A percentile compares a stretch with the other conserved stretches of the same genome.
phyloP scores from a whole-genome alignment of 2,329 filamentous ascomycete species.

The Ceratocystis destructans region DNA sequence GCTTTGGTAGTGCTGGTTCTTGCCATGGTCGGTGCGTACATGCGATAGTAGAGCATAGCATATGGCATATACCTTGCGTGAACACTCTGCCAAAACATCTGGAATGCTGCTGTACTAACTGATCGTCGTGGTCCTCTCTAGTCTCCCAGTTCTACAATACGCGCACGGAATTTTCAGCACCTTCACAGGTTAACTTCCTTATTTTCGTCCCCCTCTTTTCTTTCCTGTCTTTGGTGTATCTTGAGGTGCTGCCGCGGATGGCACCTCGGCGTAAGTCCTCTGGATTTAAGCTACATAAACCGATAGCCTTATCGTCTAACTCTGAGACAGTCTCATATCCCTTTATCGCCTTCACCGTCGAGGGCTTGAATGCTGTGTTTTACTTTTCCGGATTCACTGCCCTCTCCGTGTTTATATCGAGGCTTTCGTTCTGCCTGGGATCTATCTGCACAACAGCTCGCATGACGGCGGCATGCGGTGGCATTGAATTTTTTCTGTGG shows the following conservation, averaged over 20 bases:
- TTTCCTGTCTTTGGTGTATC: constrained; percentile 40
- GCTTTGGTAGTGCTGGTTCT: constrained; percentile 35
- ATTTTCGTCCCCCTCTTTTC: constrained; percentile 42
- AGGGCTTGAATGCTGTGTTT: constrained; percentile 40
- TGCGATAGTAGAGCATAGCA: too few relatives aligned
- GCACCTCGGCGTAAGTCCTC: constrained; percentile 28
- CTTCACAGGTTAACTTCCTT: constrained; percentile 44
- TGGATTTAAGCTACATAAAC: constrained; percentile 1
- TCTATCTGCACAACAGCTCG: constrained; percentile 42
- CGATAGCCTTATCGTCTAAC: constrained; percentile 1
- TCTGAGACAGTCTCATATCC: constrained; percentile 33
- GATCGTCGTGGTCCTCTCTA: constrained; percentile 24
- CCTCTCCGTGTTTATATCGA: constrained; percentile 42
- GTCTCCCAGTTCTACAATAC: constrained; percentile 48
- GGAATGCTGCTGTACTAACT: not conserved
- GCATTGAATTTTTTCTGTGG: constrained; percentile 42
- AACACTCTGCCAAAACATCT: not conserved
- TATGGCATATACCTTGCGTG: not conserved
- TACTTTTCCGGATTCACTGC: constrained; percentile 48
- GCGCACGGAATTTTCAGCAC: constrained; percentile 41
- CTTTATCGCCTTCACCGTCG: constrained; percentile 36
- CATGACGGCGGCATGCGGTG: constrained; percentile 40
- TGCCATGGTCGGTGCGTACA: constrained; percentile 36
- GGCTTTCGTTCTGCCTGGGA: constrained; percentile 43
- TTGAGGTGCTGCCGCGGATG: constrained; percentile 38